Evolutionary conservation across 495 filamentous ascomycete species (phyloP).

Genomic region (Aspergillus homomorphus): DNA sequence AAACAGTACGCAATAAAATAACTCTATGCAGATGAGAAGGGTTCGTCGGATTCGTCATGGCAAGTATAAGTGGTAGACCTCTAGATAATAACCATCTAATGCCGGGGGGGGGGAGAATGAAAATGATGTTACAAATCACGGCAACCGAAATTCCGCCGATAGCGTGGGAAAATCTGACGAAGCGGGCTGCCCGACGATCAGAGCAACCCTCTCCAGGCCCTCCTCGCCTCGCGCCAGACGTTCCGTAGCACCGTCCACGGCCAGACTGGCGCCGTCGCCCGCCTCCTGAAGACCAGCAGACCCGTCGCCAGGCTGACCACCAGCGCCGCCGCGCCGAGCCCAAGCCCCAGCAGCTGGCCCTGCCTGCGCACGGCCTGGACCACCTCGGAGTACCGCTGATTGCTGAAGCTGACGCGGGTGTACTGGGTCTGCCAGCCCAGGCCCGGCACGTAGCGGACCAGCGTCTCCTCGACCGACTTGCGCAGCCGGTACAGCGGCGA

Average conservation of each 20-base stretch:
- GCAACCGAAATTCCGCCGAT: not conserved
- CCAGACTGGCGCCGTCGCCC: slow-evolving; percentile 11
- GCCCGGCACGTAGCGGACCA: slow-evolving; percentile 69
- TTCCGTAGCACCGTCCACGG: slow-evolving; percentile 9
- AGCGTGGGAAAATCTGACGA: not conserved
- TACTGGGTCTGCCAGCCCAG: slow-evolving; percentile 92
- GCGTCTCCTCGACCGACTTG: slow-evolving; percentile 81
- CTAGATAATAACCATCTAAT: not conserved
- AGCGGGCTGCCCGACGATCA: not conserved
- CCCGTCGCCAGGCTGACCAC: slow-evolving; percentile 26
- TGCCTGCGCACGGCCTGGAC: slow-evolving; percentile 64
- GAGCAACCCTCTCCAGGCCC: slow-evolving; percentile 5
- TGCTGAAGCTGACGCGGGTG: slow-evolving; percentile 86
- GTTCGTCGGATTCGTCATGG: not conserved
- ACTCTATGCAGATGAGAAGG: not conserved
- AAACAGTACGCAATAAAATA: not conserved
- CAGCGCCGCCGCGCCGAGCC: slow-evolving; percentile 27
- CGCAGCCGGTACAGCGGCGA: slow-evolving; percentile 70
- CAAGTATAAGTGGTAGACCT: not conserved
- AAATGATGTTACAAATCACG: not conserved
- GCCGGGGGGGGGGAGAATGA: not conserved
- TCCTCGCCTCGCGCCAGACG: not conserved
- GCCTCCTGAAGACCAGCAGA: slow-evolving; percentile 33
- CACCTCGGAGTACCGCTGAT: slow-evolving; percentile 85
- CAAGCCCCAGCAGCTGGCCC: slow-evolving; percentile 52